Evolutionary conservation across 176 grass and related monocot species (phyloP).

Genomic region (Lolium multiflorum): DNA sequence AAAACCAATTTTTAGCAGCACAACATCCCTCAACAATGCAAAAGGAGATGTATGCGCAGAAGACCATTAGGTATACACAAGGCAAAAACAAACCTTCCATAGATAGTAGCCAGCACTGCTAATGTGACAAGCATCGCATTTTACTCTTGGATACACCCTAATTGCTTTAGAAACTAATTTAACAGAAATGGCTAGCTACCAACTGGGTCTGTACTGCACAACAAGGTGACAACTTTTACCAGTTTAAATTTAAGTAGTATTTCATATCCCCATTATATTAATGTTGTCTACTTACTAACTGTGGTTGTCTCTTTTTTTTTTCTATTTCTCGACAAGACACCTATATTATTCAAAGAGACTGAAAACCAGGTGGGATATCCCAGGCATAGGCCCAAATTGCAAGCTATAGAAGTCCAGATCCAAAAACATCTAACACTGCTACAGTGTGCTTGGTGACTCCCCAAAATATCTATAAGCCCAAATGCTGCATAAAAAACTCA

Average conservation of each 20-base stretch:
- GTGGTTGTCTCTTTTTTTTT: constrained; percentile 8
- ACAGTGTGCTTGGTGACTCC: background rate
- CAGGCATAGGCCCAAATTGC: background rate
- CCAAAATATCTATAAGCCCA: background rate
- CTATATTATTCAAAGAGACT: background rate
- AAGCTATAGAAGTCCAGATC: constrained; percentile 14
- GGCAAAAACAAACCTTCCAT: background rate
- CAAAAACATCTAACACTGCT: background rate
- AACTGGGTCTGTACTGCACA: background rate
- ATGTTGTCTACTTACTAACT: background rate
- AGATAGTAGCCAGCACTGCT: constrained; percentile 8
- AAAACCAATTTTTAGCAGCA: constrained; percentile 6
- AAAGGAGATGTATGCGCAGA: background rate
- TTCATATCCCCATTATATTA: constrained; percentile 1
- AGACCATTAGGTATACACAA: constrained; percentile 14
- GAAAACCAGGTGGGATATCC: constrained; percentile 3
- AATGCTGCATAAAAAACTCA: background rate
- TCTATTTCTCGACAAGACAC: background rate
- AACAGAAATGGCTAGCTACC: background rate
- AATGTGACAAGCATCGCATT: background rate
- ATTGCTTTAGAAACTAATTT: constrained; percentile 11
- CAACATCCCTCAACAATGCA: background rate
- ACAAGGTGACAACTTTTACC: background rate
- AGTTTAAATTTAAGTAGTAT: background rate
- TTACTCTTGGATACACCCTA: background rate